phyloP scores from a whole-genome alignment of 331 rosid genomes.

The Pyrus hybrid region DNA sequence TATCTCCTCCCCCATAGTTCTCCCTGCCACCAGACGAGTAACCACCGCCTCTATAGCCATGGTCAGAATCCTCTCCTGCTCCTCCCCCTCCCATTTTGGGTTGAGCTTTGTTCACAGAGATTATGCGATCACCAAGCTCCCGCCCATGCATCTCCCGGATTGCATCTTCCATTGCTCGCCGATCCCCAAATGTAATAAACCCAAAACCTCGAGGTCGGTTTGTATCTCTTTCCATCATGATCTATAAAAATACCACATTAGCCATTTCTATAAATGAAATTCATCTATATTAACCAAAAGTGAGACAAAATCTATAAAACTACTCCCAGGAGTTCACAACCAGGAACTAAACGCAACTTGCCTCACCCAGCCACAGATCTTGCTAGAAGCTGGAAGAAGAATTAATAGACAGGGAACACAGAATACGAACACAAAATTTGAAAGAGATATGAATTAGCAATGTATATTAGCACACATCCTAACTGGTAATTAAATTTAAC shows the following conservation, averaged over 20 bases:
- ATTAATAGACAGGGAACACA: not conserved
- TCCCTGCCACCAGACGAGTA: slow-evolving; percentile 78
- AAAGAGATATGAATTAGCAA: not conserved
- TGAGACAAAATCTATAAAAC: not conserved
- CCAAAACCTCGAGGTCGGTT: slow-evolving; percentile 97
- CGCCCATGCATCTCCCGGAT: slow-evolving; percentile 93
- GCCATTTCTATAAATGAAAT: slow-evolving; percentile 2
- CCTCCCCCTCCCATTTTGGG: slow-evolving; percentile 82
- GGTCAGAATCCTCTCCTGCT: slow-evolving; percentile 73
- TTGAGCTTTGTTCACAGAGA: slow-evolving; percentile 90
- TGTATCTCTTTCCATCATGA: slow-evolving; percentile 94
- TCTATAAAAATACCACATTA: slow-evolving; percentile 49
- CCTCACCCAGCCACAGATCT: not conserved
- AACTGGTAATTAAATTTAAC: slow-evolving; percentile 7
- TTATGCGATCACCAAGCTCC: slow-evolving; percentile 69
- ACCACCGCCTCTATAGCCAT: slow-evolving; percentile 68
- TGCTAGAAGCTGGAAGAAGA: not conserved
- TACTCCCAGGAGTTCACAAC: not conserved
- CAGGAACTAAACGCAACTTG: not conserved
- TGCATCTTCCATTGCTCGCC: slow-evolving; percentile 96
- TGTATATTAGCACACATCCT: not conserved
- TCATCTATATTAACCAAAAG: not conserved
- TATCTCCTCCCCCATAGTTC: slow-evolving; percentile 58
- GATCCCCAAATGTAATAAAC: slow-evolving; percentile 84
- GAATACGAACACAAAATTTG: not conserved